phyloP scores from a whole-genome alignment of 805 yeast species.

The Danielia oregonensis region DNA sequence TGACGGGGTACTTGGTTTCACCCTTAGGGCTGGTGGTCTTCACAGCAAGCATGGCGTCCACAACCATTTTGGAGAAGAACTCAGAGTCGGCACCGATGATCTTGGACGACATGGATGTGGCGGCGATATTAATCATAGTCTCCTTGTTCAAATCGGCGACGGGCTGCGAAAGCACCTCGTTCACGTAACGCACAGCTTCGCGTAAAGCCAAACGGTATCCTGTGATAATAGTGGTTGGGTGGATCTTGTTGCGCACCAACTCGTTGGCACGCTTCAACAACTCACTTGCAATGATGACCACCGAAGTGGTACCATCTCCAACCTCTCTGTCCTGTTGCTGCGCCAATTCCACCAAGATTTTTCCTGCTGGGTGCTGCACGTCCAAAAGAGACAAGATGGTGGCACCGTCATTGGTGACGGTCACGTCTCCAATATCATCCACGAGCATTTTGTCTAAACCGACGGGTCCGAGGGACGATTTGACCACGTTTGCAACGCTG shows the following conservation, averaged over 20 bases:
- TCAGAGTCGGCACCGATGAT: constrained; percentile 93
- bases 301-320: constrained; percentile 98
- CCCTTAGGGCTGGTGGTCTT: constrained; percentile 86
- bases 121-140: constrained; percentile 84
- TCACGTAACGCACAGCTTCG: constrained; percentile 85
- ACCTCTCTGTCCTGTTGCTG: constrained; percentile 99
- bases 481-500: constrained; percentile 78
- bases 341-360: constrained; percentile 92
- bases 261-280: constrained; percentile 89
- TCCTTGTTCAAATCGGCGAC: constrained; percentile 81
- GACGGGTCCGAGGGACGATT: constrained; percentile 95
- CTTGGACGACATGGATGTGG: constrained; percentile 95
- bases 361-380: constrained; percentile 99
- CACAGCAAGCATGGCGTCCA: constrained; percentile 93
- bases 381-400: constrained; percentile 86
- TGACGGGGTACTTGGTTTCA: constrained; percentile 89
- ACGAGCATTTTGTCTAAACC: constrained; percentile 98
- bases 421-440: constrained; percentile 98
- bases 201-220: constrained; percentile 92
- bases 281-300: constrained; percentile 93
- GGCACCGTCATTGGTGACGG: constrained; percentile 98
- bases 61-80: constrained; percentile 86
- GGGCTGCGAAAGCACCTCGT: constrained; percentile 76
- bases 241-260: constrained; percentile 86
- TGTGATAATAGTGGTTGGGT: constrained; percentile 96